Percentiles rank a stretch among this genome's conserved stretches.
Conservation (phyloP, 2,329 filamentous ascomycete species). For the Xylaria multiplex region DNA sequence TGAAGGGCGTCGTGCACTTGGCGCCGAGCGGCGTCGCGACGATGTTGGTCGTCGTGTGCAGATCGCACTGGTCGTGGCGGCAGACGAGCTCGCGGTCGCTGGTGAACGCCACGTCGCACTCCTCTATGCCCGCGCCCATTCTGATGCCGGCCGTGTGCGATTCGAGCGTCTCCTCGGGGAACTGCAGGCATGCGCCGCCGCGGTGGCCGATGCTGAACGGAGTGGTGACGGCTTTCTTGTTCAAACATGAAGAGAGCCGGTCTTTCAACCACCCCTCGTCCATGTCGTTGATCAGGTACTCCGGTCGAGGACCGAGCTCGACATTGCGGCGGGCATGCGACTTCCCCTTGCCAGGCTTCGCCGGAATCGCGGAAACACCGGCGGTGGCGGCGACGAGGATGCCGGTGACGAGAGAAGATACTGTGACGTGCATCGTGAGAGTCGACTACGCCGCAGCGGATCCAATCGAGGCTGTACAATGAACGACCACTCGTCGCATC, state of each 20-base stretch:
- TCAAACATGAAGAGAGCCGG: conserved; percentile 67
- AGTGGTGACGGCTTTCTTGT: conserved; percentile 62
- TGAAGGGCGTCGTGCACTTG: conserved; percentile 72
- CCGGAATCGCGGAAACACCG: conserved; percentile 19
- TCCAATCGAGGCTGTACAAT: not conserved
- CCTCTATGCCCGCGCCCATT: conserved; percentile 73
- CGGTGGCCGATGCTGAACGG: conserved; percentile 71
- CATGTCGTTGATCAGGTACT: conserved; percentile 72
- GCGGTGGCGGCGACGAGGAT: conserved; percentile 3
- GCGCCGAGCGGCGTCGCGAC: conserved; percentile 68
- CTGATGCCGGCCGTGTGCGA: conserved; percentile 70
- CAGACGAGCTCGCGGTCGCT: conserved; percentile 73
- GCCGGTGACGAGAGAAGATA: conserved; percentile 14
- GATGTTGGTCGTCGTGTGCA: conserved; percentile 76
- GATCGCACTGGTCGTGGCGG: conserved; percentile 73
- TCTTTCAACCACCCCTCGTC: conserved; percentile 67
- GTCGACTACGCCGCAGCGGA: not conserved
- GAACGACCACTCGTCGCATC: not conserved
- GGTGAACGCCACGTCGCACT: conserved; percentile 76
- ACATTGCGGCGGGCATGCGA: conserved; percentile 52
- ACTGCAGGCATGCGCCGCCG: conserved; percentile 68
- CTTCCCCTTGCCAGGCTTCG: not conserved
- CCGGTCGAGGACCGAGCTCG: conserved; percentile 71
- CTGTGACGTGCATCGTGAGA: conserved; percentile 21
- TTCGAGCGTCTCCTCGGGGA: conserved; percentile 71